Evolutionary conservation across 2,329 filamentous ascomycete species (phyloP), one percentile per base, ranked within the genome.

Genomic region (Ampelomyces quisqualis): DNA sequence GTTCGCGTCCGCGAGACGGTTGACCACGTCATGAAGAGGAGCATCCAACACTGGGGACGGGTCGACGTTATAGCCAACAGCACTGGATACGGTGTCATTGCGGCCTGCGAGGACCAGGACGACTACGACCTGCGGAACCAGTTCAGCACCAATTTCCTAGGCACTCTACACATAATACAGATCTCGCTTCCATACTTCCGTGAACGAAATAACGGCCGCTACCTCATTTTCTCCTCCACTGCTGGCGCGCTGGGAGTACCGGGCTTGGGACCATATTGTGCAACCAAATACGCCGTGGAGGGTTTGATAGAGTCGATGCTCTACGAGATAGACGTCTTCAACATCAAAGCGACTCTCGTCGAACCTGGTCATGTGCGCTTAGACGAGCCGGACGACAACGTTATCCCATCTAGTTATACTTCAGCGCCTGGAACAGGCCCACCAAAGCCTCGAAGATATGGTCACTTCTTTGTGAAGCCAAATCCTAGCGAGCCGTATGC

Each of bases 81-180:
- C 71, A 90, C 89, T 9, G 91, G 91, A 11, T 96, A 95, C 70
- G 91, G 90, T 38, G 90, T 98, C 38, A 95, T 97, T 55, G 91
- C 89, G 19, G 85, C 91, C 1, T 96, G 90, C 69, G 93, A 97
- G 70, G 93, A 97, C 70, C 93, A 97, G 72, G 90, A 96, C 67
- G 89, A 95, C 65, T 85, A 90, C 67, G 93, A 97, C 64, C 80
- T 97, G 55, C 86, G 90, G 43, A 91, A 95, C 60, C 93, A 97
- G 69, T 96, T 97, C 71, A 89, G 94, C 74, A 96, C 90, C 15
- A 98, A 98, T 69, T 95, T 96, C 69, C 91, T 95, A 77, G 93
- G 93, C 38, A 94, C 90, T 0, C 71, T 97, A 45, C 87, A 97
- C 70, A 95, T 98, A 57, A 85, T 97, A 44, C 90, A 96, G 66